Base-by-base conservation (phyloP, 805 yeast species). In the Pichia kluyveri region DNA sequence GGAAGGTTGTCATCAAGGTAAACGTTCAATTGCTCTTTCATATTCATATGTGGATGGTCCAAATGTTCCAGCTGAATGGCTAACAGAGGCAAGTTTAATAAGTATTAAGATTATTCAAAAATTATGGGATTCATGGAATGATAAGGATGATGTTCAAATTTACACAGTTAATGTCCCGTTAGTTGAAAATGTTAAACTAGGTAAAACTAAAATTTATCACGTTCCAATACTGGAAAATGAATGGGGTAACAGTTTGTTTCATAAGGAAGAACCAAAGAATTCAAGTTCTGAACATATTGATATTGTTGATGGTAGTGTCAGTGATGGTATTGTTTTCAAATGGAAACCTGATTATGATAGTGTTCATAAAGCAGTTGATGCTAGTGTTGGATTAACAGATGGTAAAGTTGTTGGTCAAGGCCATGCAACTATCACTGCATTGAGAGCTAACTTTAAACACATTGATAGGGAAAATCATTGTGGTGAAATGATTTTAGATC, bases 141-240 rank as follows among this genome's bases (percentile, higher is more conserved):
- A 12, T 8, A 34, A 34, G 8, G 42, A 55, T 2, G 66, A 68
- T 19, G 79, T 78, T 1, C 96, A 91, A 55, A 63, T 91, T 38
- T 91, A 83, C 63, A 73, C 88, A n/a, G 70, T 93, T 30, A 93
- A 91, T 61, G 75, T 93, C 5, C 98, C 99, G 4, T 69, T 93
- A 41, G 67, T 69, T n/a, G 72, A 70, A 3, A 65, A 69, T 8
- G 69, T 87, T 43, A 67, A 73, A 51, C 56, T 71, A n/a, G 73
- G 75, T 4, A 51, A 67, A 15, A 84, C 96, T 1, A 82, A 77
- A 56, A 76, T 84, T 38, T 61, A 72, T 49, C 86, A 77, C 62
- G 82, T 95, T 3, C 90, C 95, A n/a, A 79, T 91, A 44, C 71
- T 88, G 60, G 79, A 80, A 48, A 91, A 91, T 65, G 68, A 72